phyloP scores from a whole-genome alignment of 2,329 filamentous ascomycete genomes.

The Pseudogymnoascus sp. region DNA sequence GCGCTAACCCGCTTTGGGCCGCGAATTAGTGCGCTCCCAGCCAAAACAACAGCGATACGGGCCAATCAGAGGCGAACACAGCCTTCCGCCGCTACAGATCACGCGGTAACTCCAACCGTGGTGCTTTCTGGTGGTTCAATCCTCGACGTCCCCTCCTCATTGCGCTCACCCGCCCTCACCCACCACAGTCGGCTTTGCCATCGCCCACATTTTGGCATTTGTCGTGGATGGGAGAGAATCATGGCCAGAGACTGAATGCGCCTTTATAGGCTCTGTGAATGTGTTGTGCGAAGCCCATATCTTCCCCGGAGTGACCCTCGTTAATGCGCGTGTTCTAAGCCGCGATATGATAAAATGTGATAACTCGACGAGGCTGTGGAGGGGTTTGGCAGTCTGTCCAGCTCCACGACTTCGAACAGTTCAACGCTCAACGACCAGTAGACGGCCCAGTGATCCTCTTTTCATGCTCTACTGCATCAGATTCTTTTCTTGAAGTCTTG shows the following conservation, averaged over 20 bases:
- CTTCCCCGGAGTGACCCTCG: neutral
- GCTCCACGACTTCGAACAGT: neutral
- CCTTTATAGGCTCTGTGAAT: neutral
- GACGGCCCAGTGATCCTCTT: neutral
- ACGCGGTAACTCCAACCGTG: slow-evolving; percentile 1
- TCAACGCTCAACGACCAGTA: neutral
- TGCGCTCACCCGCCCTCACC: neutral
- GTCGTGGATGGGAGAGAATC: neutral
- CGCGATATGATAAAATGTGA: slow-evolving; percentile 8
- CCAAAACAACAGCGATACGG: neutral
- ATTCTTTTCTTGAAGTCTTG: neutral
- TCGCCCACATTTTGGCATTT: slow-evolving; percentile 3
- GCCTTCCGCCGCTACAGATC: slow-evolving; percentile 7
- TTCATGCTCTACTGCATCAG: neutral
- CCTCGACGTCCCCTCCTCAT: slow-evolving; percentile 4
- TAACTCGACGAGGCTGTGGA: slow-evolving; percentile 3
- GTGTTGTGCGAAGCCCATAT: neutral
- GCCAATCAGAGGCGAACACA: neutral
- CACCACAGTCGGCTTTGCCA: neutral
- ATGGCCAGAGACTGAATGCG: neutral
- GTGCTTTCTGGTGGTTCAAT: neutral
- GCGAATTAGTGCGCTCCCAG: neutral
- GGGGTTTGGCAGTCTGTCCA: neutral
- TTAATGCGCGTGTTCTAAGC: neutral
- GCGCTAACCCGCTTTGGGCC: neutral